Base-by-base conservation (phyloP, 1,139 yeast genomes). In the Taiozyma sp. region DNA sequence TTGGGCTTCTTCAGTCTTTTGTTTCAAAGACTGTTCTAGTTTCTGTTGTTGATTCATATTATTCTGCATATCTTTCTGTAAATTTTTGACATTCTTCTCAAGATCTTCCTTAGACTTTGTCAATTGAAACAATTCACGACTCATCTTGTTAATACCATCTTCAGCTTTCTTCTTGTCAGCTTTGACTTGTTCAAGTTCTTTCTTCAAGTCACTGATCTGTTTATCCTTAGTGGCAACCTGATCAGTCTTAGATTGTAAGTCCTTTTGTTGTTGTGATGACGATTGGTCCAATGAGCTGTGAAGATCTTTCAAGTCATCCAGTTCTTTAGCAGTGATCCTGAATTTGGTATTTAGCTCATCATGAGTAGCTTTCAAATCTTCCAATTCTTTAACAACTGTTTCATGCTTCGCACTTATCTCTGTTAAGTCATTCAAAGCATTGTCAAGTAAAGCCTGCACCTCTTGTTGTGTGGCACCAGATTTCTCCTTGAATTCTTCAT, bases 71-170 rank as follows among this genome's bases (percentile, higher is more conserved):
- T 78, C 79, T 45, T 74, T 79, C 48, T 69, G 79, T 65, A 64
- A 64, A 51, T 52, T 63, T 54, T 66, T 74, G 56, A 78, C 65
- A 14, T 69, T 70, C 44, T 72, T 72, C 47, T 81, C 85, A 2
- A 76, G 60, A 0, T 77, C 77, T 2, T 76, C 79, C 53, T 83
- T 83, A 37, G 81, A 82, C 52, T 80, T 80, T 1, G 82, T 77
- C 43, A 89, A 69, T 43, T 78, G 79, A 64, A 89, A 80, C 40
- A 91, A 71, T 56, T 90, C 97, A 44, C 93, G 74, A 53, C 85
- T 86, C 96, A 91, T 88, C 59, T 89, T 89, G 64, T 89, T 91
- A 51, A 91, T 85, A 6, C 96, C 97, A 54, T 81, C 84, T 61
- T 91, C 97, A 1, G 93, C 88, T 56, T 81, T 85, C 29, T 76